A percentile compares a stretch with the other conserved stretches of the same genome.
Conservation (phyloP, 371 early-diverging fungal species). For the Lichtheimia hyalospora region DNA sequence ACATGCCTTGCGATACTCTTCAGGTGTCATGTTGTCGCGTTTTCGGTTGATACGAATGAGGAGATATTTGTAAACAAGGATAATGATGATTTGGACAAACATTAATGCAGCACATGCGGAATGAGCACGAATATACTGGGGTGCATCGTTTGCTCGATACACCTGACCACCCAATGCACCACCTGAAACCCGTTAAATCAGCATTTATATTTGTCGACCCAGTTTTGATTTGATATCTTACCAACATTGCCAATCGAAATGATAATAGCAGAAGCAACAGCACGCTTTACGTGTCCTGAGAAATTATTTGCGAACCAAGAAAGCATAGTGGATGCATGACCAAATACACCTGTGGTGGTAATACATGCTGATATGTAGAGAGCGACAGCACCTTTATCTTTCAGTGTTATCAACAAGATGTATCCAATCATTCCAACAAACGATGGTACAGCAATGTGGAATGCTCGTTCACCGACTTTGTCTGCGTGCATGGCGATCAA, state of each 20-base stretch:
- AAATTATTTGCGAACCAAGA: slow-evolving; percentile 65
- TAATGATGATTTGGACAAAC: slow-evolving; percentile 35
- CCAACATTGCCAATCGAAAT: slow-evolving; percentile 51
- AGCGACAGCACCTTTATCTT: slow-evolving; percentile 17
- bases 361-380: slow-evolving; percentile 56
- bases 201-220: no score
- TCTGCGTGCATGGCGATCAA: slow-evolving; percentile 66
- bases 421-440: slow-evolving; percentile 65
- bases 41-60: slow-evolving; percentile 52
- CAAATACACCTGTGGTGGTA: slow-evolving; percentile 57
- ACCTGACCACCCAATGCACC: slow-evolving; percentile 65
- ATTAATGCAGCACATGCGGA: slow-evolving; percentile 42
- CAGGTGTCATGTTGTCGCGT: slow-evolving; percentile 54
- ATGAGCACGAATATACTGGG: slow-evolving; percentile 54
- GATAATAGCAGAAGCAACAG: slow-evolving; percentile 59
- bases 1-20: slow-evolving; percentile 49
- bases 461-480: slow-evolving; percentile 58
- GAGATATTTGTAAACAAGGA: slow-evolving; percentile 40
- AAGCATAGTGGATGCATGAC: slow-evolving; percentile 58
- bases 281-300: slow-evolving; percentile 67
- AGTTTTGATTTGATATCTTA: no score
- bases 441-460: slow-evolving; percentile 62
- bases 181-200: slow-evolving; percentile 11
- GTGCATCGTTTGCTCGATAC: slow-evolving; percentile 62
- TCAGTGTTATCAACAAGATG: slow-evolving; percentile 52